Conservation (phyloP, 352 stramenopile genomes). For the Phytophthora litchii region DNA sequence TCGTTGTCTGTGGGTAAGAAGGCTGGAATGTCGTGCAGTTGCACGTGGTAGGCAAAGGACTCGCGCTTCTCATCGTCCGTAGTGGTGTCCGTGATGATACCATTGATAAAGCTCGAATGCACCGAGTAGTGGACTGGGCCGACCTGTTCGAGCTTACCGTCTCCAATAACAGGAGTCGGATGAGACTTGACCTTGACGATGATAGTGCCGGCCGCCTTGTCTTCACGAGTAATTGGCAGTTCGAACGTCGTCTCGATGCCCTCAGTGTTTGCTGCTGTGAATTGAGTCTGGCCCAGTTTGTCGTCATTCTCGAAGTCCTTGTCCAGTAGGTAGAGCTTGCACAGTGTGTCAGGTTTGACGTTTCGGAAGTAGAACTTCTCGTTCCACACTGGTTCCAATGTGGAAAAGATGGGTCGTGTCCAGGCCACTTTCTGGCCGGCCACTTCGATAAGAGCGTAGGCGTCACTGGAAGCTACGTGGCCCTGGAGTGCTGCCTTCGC, state of each 20-base stretch:
- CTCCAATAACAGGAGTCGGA: not conserved
- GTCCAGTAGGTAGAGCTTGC: conserved; percentile 40
- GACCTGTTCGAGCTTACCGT: conserved; percentile 25
- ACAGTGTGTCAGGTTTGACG: conserved; percentile 32
- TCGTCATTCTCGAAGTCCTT: conserved; percentile 40
- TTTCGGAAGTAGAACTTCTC: conserved; percentile 47
- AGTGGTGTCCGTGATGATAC: conserved; percentile 30
- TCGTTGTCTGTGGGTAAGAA: conserved; percentile 32
- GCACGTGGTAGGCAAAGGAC: conserved; percentile 34
- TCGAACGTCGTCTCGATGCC: conserved; percentile 33
- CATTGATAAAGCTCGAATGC: conserved; percentile 31
- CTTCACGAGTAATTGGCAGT: conserved; percentile 25
- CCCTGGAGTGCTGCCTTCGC: conserved; percentile 24
- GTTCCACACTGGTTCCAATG: conserved; percentile 38
- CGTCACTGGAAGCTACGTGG: conserved; percentile 39
- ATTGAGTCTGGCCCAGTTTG: conserved; percentile 38
- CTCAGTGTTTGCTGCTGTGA: conserved; percentile 33
- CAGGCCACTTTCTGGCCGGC: conserved; percentile 37
- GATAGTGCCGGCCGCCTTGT: conserved; percentile 28
- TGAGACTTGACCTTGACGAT: conserved; percentile 36
- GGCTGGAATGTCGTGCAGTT: conserved; percentile 32
- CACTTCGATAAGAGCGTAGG: conserved; percentile 43
- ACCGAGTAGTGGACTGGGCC: conserved; percentile 42
- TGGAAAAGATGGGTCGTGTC: conserved; percentile 38
- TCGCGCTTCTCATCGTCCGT: conserved; percentile 29